Evolutionary conservation across 352 stramenopile genomes (phyloP), one percentile per base, ranked within the genome.

Genomic region (Phytophthora aleatoria): DNA sequence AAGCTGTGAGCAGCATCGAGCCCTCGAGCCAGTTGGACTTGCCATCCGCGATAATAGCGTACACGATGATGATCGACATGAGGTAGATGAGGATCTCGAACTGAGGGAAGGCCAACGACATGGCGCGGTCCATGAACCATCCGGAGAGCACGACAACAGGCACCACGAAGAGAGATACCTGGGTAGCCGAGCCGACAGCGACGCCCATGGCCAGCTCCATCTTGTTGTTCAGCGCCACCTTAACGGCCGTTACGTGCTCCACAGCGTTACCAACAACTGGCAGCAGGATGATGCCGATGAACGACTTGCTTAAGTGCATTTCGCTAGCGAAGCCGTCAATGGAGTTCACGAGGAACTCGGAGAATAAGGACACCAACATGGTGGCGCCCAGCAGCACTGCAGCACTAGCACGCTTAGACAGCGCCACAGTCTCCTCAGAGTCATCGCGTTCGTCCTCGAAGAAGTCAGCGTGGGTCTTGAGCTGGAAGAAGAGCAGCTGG

Each of bases 161-260:
- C 33, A 99, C 89, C 24, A 99, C 96, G 72, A 99, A 99, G 39
- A 99, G 86, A 44, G 96, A 97, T 26, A 99, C 97, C 64, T 99
- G 97, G 11, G 96, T 98, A 20, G 92, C 96, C 0, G 92, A 98
- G 26, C 97, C 97, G n/a, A 99, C 85, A n/a, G 97, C 97, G 28
- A 99, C 96, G 51, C 97, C 97, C 83, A 99, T 97, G 5, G 96
- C 91, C 10, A 99, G 83, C 85, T 99, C 97, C 96, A 99, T 99
- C 79, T 99, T 99, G 75, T 98, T 89, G 75, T 99, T 98, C 59
- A 98, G 90, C 20, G 97, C 97, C 5, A 99, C 96, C 27, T 96
- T 97, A 41, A 99, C 87, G 15, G 97, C 97, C 3, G 96, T 99
- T 35, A 99, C 91, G 69, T 99, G 97, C 74, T 99, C 97, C 2